phyloP scores from a whole-genome alignment of 75 land plant genomes.

The Selaginella tamariscina region DNA sequence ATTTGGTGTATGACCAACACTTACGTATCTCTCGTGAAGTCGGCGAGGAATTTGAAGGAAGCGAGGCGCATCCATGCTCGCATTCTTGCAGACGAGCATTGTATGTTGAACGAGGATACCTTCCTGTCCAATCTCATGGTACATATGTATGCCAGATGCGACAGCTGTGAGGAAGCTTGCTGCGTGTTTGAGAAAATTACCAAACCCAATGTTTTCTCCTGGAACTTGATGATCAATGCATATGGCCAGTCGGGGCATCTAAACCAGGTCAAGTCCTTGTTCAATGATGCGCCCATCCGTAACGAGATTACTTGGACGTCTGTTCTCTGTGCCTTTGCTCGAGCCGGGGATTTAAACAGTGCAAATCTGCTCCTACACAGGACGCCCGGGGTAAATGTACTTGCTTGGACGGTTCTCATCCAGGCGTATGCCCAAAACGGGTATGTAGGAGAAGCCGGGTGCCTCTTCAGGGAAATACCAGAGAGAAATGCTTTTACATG shows the following conservation, averaged over 20 bases:
- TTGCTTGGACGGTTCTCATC: not conserved
- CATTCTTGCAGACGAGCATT: not conserved
- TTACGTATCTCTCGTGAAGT: not conserved
- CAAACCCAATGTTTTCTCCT: not conserved
- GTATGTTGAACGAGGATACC: too few species aligned
- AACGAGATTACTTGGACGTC: not conserved
- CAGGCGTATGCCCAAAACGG: not conserved
- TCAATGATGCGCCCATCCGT: not conserved
- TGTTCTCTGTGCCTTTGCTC: not conserved
- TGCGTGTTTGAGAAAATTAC: not conserved
- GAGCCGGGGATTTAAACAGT: not conserved
- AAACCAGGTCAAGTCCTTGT: not conserved
- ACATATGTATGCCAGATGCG: not conserved
- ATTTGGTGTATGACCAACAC: not conserved
- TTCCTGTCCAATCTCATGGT: not conserved
- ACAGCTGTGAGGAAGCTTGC: not conserved
- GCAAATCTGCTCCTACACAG: not conserved
- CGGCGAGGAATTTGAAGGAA: not conserved
- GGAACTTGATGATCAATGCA: not conserved
- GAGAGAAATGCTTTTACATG: not conserved
- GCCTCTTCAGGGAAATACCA: not conserved
- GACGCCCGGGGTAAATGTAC: not conserved
- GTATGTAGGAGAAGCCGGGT: not conserved
- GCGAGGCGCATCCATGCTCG: not conserved
- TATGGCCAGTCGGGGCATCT: not conserved